Base-by-base conservation (phyloP, 805 yeast species). In the Myxozyma sirexii region DNA sequence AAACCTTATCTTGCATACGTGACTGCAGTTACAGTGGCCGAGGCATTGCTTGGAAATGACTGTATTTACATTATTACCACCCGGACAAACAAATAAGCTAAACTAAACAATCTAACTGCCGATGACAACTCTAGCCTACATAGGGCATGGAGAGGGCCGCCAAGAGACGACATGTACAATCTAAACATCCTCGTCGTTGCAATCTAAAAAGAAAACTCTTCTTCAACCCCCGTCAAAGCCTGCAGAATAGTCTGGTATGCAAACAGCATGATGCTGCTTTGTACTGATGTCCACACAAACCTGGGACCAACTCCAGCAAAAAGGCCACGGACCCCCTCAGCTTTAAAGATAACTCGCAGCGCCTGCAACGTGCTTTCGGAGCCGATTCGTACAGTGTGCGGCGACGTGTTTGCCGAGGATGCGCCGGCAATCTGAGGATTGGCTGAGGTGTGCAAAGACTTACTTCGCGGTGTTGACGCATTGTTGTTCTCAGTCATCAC, bases 241-340 rank as follows among this genome's bases (percentile, higher is more conserved):
- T 84, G 84, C 68, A 93, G 76, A 2, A 93, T 80, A 44, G 84
- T 77, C 73, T 94, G 99, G 74, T 94, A 94, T 41, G 92, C 77
- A 64, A 93, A 77, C 56, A 94, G 79, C 98, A 94, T 93, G 49
- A 94, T 87, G 66, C 96, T 88, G 73, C 97, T 89, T 73, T 94
- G 99, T 19, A 92, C 78, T 64, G 96, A 88, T 0, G 98, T 93
- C 99, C 99, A 94, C 3, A 94, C 87, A 66, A 91, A 85, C 64
- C 99, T 80, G 0, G 99, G 99, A 0, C 97, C 97, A 4, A 94
- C 97, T 0, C 99, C 99, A 33, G 92, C 83, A 74, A 94, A 93
- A 41, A 90, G 77, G 0, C 97, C 97, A 1, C 80, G 60, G 0
- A 86, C 54, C 0, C 99, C 98, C 72, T 94, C 97, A 26, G 80